Evolutionary conservation across 2,329 filamentous ascomycete species (phyloP).

Genomic region (Aspergillus aculeatinus): DNA sequence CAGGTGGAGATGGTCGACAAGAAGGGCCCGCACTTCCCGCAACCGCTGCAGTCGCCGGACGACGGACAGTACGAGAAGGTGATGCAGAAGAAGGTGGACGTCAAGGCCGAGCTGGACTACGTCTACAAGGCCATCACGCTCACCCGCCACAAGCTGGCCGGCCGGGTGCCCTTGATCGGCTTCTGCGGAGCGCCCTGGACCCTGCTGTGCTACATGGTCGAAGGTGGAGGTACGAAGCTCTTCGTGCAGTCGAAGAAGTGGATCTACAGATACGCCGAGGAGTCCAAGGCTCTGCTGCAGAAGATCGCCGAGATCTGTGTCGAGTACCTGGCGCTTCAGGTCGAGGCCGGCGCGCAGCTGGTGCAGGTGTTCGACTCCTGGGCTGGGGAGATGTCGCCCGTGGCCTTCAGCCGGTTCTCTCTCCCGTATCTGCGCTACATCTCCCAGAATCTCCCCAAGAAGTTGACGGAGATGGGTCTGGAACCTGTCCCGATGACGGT

Average conservation of each 20-base stretch:
- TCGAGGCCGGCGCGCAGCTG: slow-evolving; percentile 90
- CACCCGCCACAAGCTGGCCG: slow-evolving; percentile 81
- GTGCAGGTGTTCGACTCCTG: slow-evolving; percentile 98
- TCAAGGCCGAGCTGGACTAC: slow-evolving; percentile 80
- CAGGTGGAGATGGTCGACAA: slow-evolving; percentile 97
- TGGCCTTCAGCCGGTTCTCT: slow-evolving; percentile 78
- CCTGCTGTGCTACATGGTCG: slow-evolving; percentile 97
- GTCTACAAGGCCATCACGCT: slow-evolving; percentile 94
- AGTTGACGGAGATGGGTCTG: slow-evolving; percentile 70
- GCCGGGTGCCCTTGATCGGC: slow-evolving; percentile 87
- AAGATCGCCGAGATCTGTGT: slow-evolving; percentile 95
- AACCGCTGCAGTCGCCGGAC: slow-evolving; percentile 73
- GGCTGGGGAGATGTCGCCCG: slow-evolving; percentile 88
- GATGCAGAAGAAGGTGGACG: slow-evolving; percentile 75
- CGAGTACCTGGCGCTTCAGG: slow-evolving; percentile 88
- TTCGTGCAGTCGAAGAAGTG: slow-evolving; percentile 94
- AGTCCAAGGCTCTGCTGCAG: slow-evolving; percentile 75
- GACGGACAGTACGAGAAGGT: slow-evolving; percentile 81
- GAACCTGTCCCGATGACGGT: slow-evolving; percentile 93
- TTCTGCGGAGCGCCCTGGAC: slow-evolving; percentile 99
- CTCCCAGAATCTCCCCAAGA: slow-evolving; percentile 72
- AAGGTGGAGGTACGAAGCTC: slow-evolving; percentile 92
- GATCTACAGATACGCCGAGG: slow-evolving; percentile 85
- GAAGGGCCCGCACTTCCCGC: slow-evolving; percentile 91
- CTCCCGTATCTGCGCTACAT: slow-evolving; percentile 86